Conservation (phyloP, 257 asterid genomes). For the Solanum chilense region DNA sequence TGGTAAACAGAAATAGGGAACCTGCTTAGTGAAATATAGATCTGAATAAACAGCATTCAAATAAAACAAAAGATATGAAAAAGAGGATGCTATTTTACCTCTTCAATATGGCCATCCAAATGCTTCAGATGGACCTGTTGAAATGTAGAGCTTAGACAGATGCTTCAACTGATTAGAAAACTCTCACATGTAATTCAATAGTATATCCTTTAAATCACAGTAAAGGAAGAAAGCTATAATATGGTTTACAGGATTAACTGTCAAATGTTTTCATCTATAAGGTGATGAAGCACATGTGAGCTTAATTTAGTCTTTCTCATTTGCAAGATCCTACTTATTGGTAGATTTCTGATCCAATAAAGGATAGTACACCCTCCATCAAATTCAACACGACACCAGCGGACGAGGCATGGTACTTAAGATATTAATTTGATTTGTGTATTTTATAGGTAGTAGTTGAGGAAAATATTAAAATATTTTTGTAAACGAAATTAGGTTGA, state of each 20-base stretch:
- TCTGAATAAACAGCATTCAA: conserved; percentile 21
- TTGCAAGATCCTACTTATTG: background rate
- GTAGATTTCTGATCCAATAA: background rate
- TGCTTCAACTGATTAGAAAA: background rate
- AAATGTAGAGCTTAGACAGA: conserved; percentile 4
- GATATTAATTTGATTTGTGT: background rate
- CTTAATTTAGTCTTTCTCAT: background rate
- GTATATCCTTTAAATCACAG: background rate
- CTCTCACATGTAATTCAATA: background rate
- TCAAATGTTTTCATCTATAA: background rate
- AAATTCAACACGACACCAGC: background rate
- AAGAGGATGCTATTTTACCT: conserved; percentile 33
- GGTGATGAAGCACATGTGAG: background rate
- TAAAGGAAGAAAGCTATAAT: background rate
- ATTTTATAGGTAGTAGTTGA: background rate
- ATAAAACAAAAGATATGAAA: conserved; percentile 14
- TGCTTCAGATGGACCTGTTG: conserved; percentile 92
- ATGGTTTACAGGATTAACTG: background rate
- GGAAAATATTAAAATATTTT: background rate
- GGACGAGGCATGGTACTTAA: background rate
- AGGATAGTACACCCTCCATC: background rate
- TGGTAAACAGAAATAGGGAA: conserved; percentile 98
- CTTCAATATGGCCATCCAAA: conserved; percentile 95
- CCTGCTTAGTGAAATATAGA: conserved; percentile 49
- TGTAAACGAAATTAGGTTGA: background rate